Evolutionary conservation across 2,329 filamentous ascomycete genomes (phyloP).

Genomic region (Leptosphaerulina australis): DNA sequence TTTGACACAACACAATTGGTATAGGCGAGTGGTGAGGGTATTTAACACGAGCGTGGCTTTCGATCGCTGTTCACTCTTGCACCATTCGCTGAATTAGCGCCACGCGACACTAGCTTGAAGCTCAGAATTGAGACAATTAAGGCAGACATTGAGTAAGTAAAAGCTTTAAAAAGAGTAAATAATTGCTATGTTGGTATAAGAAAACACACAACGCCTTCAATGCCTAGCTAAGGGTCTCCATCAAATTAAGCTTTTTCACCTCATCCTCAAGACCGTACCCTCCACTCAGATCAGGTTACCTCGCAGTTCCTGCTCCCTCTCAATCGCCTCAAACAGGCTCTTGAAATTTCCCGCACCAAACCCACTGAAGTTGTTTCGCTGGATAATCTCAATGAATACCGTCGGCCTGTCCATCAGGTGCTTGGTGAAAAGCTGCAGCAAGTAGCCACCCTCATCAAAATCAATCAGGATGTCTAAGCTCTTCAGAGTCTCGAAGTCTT

Average conservation of each 20-base stretch:
- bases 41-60: no score
- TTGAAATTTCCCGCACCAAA: slow-evolving; percentile 97
- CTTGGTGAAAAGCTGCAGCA: slow-evolving; percentile 68
- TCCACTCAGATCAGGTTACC: slow-evolving; percentile 68
- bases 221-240: slow-evolving; percentile 1
- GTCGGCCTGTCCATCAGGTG: slow-evolving; percentile 93
- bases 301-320: slow-evolving; percentile 84
- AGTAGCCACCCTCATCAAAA: slow-evolving; percentile 90
- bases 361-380: slow-evolving; percentile 86
- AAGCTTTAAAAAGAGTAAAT: no score
- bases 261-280: background rate
- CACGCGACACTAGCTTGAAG: no score
- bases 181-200: slow-evolving; percentile 17
- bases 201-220: slow-evolving; percentile 10
- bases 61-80: no score
- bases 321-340: slow-evolving; percentile 92
- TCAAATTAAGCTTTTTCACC: background rate
- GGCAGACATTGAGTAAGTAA: no score
- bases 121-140: no score
- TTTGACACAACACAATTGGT: no score
- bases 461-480: slow-evolving; percentile 87
- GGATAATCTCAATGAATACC: slow-evolving; percentile 96
- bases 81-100: no score
- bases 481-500: slow-evolving; percentile 79
- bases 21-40: no score